Evolutionary conservation across 2,329 filamentous ascomycete species (phyloP).

Genomic region (Penicillium thymicola): DNA sequence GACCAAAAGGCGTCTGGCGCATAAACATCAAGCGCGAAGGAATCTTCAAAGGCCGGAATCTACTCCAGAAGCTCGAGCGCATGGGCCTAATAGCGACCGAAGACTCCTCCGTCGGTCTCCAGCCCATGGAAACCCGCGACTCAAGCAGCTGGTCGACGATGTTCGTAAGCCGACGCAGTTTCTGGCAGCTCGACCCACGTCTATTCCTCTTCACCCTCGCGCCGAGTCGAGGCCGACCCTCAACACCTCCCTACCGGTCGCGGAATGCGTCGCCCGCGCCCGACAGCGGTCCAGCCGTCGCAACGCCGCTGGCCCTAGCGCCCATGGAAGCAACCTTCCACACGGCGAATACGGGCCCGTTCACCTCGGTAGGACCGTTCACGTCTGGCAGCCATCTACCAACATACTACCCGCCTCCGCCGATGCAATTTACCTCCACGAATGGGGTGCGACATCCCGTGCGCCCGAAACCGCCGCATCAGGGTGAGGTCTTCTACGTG

Average conservation of each 20-base stretch:
- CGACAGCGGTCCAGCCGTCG: slow-evolving; percentile 23
- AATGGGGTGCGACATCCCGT: slow-evolving; percentile 79
- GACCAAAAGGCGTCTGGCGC: slow-evolving; percentile 80
- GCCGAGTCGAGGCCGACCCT: slow-evolving; percentile 50
- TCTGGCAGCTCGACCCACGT: slow-evolving; percentile 88
- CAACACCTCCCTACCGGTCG: slow-evolving; percentile 51
- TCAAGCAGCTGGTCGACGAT: slow-evolving; percentile 70
- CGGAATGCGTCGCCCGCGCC: slow-evolving; percentile 51
- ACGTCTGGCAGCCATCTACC: slow-evolving; percentile 79
- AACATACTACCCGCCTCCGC: slow-evolving; percentile 83
- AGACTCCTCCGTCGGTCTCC: slow-evolving; percentile 70
- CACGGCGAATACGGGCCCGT: slow-evolving; percentile 31
- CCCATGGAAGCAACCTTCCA: slow-evolving; percentile 33
- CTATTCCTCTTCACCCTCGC: slow-evolving; percentile 84
- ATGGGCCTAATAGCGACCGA: slow-evolving; percentile 81
- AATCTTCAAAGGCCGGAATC: slow-evolving; percentile 76
- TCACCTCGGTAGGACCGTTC: slow-evolving; percentile 61
- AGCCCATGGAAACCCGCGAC: slow-evolving; percentile 56
- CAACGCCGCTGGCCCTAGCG: neutral
- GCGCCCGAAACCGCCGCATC: slow-evolving; percentile 80
- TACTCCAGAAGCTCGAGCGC: slow-evolving; percentile 85
- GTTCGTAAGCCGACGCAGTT: slow-evolving; percentile 76
- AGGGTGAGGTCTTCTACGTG: slow-evolving; percentile 88
- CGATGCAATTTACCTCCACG: slow-evolving; percentile 76
- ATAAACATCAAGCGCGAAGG: slow-evolving; percentile 82